A percentile compares a stretch with the other conserved stretches of the same genome.
Conservation (phyloP, 345 rosid species). For the Brassica cretica region DNA sequence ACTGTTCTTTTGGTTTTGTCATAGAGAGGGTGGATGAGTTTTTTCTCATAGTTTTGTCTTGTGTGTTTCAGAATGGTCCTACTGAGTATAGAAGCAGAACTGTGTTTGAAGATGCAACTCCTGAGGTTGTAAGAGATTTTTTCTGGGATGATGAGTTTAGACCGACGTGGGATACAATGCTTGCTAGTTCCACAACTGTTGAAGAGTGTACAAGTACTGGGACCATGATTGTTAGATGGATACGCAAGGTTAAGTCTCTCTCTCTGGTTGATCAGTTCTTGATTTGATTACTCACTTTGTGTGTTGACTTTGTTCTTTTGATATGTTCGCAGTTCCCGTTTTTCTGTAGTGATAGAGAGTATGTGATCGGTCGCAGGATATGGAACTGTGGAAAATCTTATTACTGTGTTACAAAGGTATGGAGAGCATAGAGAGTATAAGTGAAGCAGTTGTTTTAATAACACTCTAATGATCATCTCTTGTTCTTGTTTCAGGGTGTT, state of each 20-base stretch:
- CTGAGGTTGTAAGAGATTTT: constrained; percentile 71
- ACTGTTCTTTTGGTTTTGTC: constrained; percentile 13
- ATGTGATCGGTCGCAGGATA: constrained; percentile 78
- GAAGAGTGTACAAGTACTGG: constrained; percentile 66
- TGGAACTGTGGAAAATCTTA: constrained; percentile 63
- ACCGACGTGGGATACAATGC: constrained; percentile 82
- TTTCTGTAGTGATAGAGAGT: constrained; percentile 84
- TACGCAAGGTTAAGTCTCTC: constrained; percentile 54
- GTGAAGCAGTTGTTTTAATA: not conserved
- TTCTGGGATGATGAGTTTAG: constrained; percentile 86
- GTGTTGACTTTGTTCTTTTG: not conserved
- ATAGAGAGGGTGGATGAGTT: not conserved
- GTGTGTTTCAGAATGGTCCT: constrained; percentile 57
- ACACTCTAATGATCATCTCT: not conserved
- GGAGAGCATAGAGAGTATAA: constrained; percentile 3
- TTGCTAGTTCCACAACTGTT: constrained; percentile 46
- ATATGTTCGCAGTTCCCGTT: constrained; percentile 64
- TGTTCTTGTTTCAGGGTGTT: constrained; percentile 53
- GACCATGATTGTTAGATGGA: constrained; percentile 83
- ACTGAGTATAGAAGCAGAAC: constrained; percentile 69
- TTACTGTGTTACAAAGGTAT: constrained; percentile 85
- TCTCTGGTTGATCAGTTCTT: not conserved
- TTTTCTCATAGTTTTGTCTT: not conserved
- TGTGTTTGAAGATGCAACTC: constrained; percentile 65
- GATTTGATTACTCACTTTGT: not conserved